Base-by-base conservation (phyloP, 352 stramenopile species). In the Phytophthora syringae region DNA sequence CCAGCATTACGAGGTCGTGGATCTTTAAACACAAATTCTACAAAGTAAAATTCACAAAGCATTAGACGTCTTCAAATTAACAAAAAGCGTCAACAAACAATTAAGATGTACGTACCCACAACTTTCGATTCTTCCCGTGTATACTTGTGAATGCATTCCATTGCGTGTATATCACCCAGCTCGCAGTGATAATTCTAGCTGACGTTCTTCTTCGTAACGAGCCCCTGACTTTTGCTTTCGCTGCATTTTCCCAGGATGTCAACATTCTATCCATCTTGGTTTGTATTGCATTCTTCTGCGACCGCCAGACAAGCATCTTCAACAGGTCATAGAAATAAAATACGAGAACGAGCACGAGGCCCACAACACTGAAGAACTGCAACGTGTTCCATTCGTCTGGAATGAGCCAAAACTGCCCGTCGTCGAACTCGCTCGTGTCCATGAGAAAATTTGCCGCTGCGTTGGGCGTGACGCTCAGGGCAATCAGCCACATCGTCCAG, bases 11-110 rank as follows among this genome's bases (percentile, higher is more conserved):
- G 9, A 80, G 43, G 11, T 80, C 74, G 15, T 65, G 44, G 4
- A 60, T 12, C 43, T 82, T 80, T 0, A 78, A 22, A 11, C 25
- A 58, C 1, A 69, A 15, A 34, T 80, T 82, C 67, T 82, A 54
- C 11, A 48, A 43, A 43, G 15, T 15, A 2, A 42, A n/a, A 24
- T 5, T n/a, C 32, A 39, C 1, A 3, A 39, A 39, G 6, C 11
- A 15, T 39, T 39, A 39, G 32, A 7, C 9, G 5, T 39, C 7
- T 39, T n/a, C n/a, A n/a, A n/a, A n/a, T n/a, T n/a, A n/a, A 18
- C 32, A 39, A 39, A 37, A 3, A n/a, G 12, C 2, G 20, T n/a
- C 4, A 49, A 50, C n/a, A 42, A 48, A 36, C 15, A 13, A 56
- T n/a, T n/a, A n/a, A n/a, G n/a, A n/a, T n/a, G 7, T 25, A 63